Percentiles rank a stretch among this genome's conserved stretches.
Evolutionary conservation across 768 basidiomycete species (phyloP).

Genomic region (Suillus ampliporus): DNA sequence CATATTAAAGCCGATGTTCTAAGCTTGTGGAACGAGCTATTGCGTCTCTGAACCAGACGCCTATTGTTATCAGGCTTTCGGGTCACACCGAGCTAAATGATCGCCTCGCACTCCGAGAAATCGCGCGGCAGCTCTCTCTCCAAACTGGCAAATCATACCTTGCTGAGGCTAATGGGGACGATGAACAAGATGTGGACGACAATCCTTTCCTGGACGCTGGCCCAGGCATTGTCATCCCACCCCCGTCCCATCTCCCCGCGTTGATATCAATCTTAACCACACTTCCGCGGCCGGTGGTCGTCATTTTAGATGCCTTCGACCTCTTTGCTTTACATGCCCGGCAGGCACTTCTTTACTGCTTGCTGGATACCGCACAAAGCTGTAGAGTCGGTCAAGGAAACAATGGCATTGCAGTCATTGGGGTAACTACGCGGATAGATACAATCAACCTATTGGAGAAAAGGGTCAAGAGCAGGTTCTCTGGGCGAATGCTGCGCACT

Average conservation of each 20-base stretch:
- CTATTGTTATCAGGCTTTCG: constrained; percentile 81
- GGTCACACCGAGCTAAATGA: constrained; percentile 89
- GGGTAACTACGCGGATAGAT: constrained; percentile 86
- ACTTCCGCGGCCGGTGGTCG: constrained; percentile 76
- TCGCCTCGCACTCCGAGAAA: constrained; percentile 88
- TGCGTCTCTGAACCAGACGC: constrained; percentile 47
- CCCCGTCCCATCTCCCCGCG: constrained; percentile 72
- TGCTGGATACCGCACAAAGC: constrained; percentile 93
- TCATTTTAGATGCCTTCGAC: constrained; percentile 93
- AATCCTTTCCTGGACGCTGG: constrained; percentile 56
- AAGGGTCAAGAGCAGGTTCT: constrained; percentile 96
- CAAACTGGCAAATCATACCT: constrained; percentile 73
- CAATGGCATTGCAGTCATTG: constrained; percentile 84
- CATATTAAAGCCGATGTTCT: constrained; percentile 7
- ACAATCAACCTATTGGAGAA: constrained; percentile 92
- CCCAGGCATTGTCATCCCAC: constrained; percentile 51
- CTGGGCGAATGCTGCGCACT: constrained; percentile 85
- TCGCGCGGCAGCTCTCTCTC: constrained; percentile 80
- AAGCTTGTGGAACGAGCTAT: constrained; percentile 71
- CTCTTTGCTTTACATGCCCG: constrained; percentile 91
- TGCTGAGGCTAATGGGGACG: constrained; percentile 44
- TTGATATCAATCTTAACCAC: constrained; percentile 81
- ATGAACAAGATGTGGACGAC: constrained; percentile 33
- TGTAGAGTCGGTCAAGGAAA: constrained; percentile 63
- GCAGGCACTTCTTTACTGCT: constrained; percentile 92